Evolutionary conservation across 2,329 filamentous ascomycete genomes (phyloP), one percentile per base, ranked within the genome.

Genomic region (Hypoxylon sp.): DNA sequence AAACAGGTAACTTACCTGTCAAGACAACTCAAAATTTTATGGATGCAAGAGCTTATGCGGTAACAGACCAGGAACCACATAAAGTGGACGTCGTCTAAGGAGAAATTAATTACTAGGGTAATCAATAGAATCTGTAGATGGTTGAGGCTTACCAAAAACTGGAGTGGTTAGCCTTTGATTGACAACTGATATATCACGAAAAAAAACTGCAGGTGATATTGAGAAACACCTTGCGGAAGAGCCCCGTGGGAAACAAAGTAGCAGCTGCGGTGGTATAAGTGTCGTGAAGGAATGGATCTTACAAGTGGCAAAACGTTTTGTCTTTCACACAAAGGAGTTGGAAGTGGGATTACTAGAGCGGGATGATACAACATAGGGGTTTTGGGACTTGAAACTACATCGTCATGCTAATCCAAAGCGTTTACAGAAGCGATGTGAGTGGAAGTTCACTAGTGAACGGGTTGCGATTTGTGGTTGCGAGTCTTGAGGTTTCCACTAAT

Each of bases 371-470:
- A 55, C 43, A 58, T 66, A 63, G 56, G 61, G 56, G 17, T 64
- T 63, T 63, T 17, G 19, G 46, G 51, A 68, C 48, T 68, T 72
- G 69, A 72, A 71, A 69, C 66, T 28, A 7, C 38, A 64, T 71
- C 63, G 63, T 61, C 66, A 65, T 61, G 56, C 49, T 60, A 45
- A 60, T 61, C 63, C 62, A 65, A 67, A 71, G 70, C 70, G 69
- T 72, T 46, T 72, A 72, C 52, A 70, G 64, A 21, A 36, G 64
- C 21, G 51, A 68, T 65, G 23, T 71, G 58, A 72, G 61, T 71
- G 70, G 70, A 69, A 34, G 30, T 36, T 28, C 38, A 43, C 38
- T 43, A 28, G 30, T 41, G 36, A 59, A 61, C 57, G 49, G 46
- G 41, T 55, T 41, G 51, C 53, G 57, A 61, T 67, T 55, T 57